A percentile compares a stretch with the other conserved stretches of the same genome.
Evolutionary conservation across 1,139 yeast species (phyloP).

Genomic region (Yamadazyma sp.): DNA sequence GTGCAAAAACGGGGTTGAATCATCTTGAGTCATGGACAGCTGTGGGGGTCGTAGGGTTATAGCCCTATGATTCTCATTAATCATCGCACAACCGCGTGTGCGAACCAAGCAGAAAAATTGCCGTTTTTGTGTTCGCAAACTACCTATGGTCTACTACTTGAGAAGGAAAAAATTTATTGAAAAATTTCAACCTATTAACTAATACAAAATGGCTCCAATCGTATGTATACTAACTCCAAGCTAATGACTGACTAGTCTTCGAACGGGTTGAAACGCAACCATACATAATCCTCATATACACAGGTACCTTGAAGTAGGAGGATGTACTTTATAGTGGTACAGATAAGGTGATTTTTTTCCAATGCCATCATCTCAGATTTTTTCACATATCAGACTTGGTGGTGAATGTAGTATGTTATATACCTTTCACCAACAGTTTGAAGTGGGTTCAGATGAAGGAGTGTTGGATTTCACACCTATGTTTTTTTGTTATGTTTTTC

Average conservation of each 20-base stretch:
- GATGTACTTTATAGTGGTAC: not conserved
- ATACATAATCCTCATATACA: not conserved
- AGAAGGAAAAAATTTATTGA: constrained; percentile 3
- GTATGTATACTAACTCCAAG: constrained; percentile 53
- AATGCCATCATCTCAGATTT: not conserved
- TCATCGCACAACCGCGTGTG: not conserved
- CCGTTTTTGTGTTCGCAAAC: not conserved
- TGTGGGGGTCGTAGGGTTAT: not conserved
- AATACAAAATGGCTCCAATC: constrained; percentile 79
- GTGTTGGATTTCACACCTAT: not conserved
- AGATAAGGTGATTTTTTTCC: constrained; percentile 8
- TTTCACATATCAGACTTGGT: not conserved
- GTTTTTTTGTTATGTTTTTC: not conserved
- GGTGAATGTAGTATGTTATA: constrained; percentile 3
- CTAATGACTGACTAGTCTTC: constrained; percentile 19
- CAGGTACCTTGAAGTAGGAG: not conserved
- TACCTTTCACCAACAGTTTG: not conserved
- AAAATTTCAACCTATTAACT: constrained; percentile 2
- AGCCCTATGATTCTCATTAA: not conserved
- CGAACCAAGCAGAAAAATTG: not conserved
- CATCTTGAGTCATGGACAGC: constrained; percentile 1
- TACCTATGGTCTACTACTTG: not conserved
- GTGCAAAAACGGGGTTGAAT: not conserved
- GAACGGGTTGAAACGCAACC: constrained; percentile 33
- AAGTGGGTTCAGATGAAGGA: not conserved